Evolutionary conservation across 2,329 filamentous ascomycete species (phyloP).

Genomic region (Macrophomina tecta): DNA sequence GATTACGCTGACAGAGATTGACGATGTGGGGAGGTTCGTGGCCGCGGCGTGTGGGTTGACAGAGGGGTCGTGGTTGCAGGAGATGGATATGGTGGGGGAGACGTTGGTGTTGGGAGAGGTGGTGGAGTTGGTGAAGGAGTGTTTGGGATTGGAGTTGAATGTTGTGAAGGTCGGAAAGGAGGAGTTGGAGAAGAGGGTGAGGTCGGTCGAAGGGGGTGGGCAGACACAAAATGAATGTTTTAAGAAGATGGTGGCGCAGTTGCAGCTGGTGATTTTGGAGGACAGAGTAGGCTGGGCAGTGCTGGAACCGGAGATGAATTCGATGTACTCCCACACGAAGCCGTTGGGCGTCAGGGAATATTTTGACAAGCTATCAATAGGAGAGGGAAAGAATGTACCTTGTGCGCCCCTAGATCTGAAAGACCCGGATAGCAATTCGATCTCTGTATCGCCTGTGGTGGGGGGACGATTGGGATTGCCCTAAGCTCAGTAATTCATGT

Average conservation of each 20-base stretch:
- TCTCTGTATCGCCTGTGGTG: too few relatives aligned
- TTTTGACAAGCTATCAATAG: slow-evolving; percentile 1
- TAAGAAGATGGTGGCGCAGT: slow-evolving; percentile 28
- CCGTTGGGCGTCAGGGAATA: slow-evolving; percentile 17
- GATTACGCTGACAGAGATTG: slow-evolving; percentile 41
- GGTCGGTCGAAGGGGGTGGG: not conserved
- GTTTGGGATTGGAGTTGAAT: slow-evolving; percentile 10
- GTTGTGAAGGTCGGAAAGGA: not conserved
- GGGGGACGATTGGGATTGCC: too few relatives aligned
- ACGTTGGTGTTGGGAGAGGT: slow-evolving; percentile 37
- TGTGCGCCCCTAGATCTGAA: too few relatives aligned
- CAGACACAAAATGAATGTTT: slow-evolving; percentile 31
- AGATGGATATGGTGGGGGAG: slow-evolving; percentile 43
- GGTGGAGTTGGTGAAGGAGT: slow-evolving; percentile 31
- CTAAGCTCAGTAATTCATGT: too few relatives aligned
- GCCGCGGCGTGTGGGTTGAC: slow-evolving; percentile 40
- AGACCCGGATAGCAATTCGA: too few relatives aligned
- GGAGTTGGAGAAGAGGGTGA: slow-evolving; percentile 5
- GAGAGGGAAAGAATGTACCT: too few relatives aligned
- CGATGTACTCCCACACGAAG: slow-evolving; percentile 25
- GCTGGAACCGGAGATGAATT: slow-evolving; percentile 9
- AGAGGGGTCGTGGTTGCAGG: slow-evolving; percentile 34
- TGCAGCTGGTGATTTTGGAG: slow-evolving; percentile 31
- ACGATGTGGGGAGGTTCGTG: slow-evolving; percentile 42
- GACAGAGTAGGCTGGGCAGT: slow-evolving; percentile 18